Base-by-base conservation (phyloP, 345 rosid genomes). In the Rhizophora apiculata region DNA sequence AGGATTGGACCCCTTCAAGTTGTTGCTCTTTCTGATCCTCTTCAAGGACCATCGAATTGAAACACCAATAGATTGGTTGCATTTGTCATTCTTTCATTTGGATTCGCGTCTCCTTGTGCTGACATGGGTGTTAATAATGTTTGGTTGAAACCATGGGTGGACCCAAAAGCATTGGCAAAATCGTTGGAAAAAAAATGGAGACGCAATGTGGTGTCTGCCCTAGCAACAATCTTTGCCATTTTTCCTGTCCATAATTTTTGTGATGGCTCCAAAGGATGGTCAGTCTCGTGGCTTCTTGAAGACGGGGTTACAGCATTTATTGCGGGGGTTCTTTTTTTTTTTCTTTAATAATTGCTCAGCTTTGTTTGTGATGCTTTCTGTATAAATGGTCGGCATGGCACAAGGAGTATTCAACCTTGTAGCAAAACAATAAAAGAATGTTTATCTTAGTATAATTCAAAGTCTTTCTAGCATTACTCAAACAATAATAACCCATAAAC, bases 141-240 rank as follows among this genome's bases (percentile, higher is more conserved):
- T 64, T 73, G 68, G 77, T 78, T 89, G 76, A 93, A 91, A 77
- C 90, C 94, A 62, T 88, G 92, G 96, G 63, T 93, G 69, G 91
- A 88, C 65, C 97, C 98, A 16, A 86, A 82, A 78, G 94, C 94
- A 78, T 81, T 93, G 82, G 94, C 96, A 53, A 76, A 73, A 36
- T 85, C 96, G 29, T 74, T 93, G 77, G 79, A 76, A 57, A 56
- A 69, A 54, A 61, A 69, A 54, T 93, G 96, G 96, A 82, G 67
- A 66, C 84, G 88, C 76, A 85, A 74, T 64, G 88, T 81, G 61
- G 90, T 82, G 62, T 78, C 85, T 59, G 63, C 70, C 49, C 66
- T 93, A 72, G 86, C 49, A 43, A 43, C 49, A 13, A 13, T 43
- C 4, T 43, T 43, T 43, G 49, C 19, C 18, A 13, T 15, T 13